Evolutionary conservation across 2,329 filamentous ascomycete species (phyloP), one percentile per base, ranked within the genome.

Genomic region (Chaetomium sp.): DNA sequence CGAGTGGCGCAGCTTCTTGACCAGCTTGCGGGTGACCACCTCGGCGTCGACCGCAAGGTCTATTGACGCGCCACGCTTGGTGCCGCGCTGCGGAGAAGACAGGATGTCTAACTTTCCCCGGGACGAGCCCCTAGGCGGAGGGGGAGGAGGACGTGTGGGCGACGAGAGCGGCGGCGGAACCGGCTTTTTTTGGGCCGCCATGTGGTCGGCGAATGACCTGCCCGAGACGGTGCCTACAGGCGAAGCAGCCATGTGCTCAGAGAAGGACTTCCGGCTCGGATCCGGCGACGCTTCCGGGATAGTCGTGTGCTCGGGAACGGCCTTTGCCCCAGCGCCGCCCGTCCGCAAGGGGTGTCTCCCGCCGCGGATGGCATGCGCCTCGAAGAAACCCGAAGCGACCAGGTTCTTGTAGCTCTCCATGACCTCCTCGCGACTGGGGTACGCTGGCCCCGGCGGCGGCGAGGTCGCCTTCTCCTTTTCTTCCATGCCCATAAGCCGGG

Each of bases 331-430:
- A 33, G 33, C 56, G 47, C 53, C 49, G 56, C 42, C 60, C 12
- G 54, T 45, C 9, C 47, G 55, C 12, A 54, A 42, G 8, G 78
- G 81, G 71, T 83, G 82, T 3, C 85, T 78, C 1, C 83, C 84
- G 4, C 83, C 85, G 66, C 83, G 81, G 66, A 86, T 86, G 60
- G 84, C 84, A 67, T 86, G 84, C 27, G 81, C 77, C 55, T 81
- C 78, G 73, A 87, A 87, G 79, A 87, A 87, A 65, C 85, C 85
- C 6, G 80, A 80, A 2, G 83, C 80, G 69, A 87, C 78, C 63
- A 87, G 79, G 68, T 83, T 76, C 68, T 85, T 81, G 73, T 87
- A 87, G 71, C 78, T 86, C 65, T 81, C 80, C 71, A 85, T 69
- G 60, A 87, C 80, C 64, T 87, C 83, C 59, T 87, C 85, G 3